phyloP scores from a whole-genome alignment of 2,329 filamentous ascomycete species.

The Hysterium pulicare region DNA sequence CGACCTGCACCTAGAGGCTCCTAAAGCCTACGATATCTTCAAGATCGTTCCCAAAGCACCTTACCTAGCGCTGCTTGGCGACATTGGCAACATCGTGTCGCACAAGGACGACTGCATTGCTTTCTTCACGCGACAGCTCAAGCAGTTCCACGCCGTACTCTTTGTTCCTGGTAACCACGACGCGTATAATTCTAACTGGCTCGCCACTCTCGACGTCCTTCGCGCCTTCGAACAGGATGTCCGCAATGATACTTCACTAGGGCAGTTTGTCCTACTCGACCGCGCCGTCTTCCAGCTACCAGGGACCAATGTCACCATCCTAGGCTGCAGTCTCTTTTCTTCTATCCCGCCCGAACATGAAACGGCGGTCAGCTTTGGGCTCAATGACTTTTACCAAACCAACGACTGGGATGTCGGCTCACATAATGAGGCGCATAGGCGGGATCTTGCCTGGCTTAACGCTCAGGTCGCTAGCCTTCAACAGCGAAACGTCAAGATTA shows the following conservation, averaged over 20 bases:
- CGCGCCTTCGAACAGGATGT: constrained; percentile 24
- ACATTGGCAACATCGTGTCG: constrained; percentile 50
- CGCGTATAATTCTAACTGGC: constrained; percentile 34
- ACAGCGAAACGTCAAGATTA: neutral
- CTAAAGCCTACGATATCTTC: constrained; percentile 50
- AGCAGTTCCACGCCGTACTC: constrained; percentile 49
- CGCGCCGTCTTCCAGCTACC: constrained; percentile 39
- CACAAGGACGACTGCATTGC: constrained; percentile 45
- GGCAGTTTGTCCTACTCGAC: constrained; percentile 42
- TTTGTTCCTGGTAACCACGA: constrained; percentile 59
- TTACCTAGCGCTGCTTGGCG: constrained; percentile 55
- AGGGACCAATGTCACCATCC: constrained; percentile 35
- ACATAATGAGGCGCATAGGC: neutral
- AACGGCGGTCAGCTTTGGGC: constrained; percentile 39
- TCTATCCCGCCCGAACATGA: constrained; percentile 38
- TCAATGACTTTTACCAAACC: constrained; percentile 51
- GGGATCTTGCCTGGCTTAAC: constrained; percentile 1
- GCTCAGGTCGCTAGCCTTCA: neutral
- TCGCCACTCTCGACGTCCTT: constrained; percentile 24
- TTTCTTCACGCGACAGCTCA: constrained; percentile 51
- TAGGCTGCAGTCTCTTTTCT: constrained; percentile 53
- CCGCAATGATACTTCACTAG: neutral
- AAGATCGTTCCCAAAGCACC: constrained; percentile 47
- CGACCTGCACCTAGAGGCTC: constrained; percentile 55
- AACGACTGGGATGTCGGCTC: neutral